Conservation (phyloP, 441 rosid species). For the Adansonia madagascariensis region DNA sequence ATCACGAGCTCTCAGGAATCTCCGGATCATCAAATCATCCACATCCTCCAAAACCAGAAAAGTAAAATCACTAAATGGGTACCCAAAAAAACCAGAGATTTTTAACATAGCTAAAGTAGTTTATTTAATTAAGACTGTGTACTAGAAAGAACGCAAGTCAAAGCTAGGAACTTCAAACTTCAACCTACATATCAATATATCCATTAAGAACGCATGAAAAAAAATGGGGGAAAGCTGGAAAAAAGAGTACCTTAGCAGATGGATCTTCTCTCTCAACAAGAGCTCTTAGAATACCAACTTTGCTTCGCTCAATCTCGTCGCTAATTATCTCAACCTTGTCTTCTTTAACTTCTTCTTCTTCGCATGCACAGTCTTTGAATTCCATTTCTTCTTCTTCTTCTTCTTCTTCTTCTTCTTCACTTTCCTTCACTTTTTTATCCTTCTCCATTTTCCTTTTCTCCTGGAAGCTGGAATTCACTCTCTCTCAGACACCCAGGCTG, state of each 20-base stretch:
- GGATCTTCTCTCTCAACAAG: slow-evolving; percentile 72
- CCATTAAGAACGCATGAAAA: not conserved
- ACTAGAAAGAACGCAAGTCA: not conserved
- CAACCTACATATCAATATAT: not conserved
- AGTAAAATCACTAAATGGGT: not conserved
- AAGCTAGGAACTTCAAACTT: not conserved
- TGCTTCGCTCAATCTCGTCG: slow-evolving; percentile 68
- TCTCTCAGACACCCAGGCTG: not conserved
- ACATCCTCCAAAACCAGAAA: slow-evolving; percentile 48
- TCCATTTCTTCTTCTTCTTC: slow-evolving; percentile 28
- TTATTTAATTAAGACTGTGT: not conserved
- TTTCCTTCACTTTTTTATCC: slow-evolving; percentile 14
- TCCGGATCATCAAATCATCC: slow-evolving; percentile 76
- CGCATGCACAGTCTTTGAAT: slow-evolving; percentile 19
- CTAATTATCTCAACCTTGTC: slow-evolving; percentile 34
- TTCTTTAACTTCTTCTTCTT: slow-evolving; percentile 23
- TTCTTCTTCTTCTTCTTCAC: slow-evolving; percentile 22
- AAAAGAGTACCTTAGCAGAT: slow-evolving; percentile 58
- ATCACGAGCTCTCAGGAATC: slow-evolving; percentile 90
- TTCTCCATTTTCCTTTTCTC: slow-evolving; percentile 27
- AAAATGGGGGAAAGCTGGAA: not conserved
- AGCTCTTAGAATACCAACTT: slow-evolving; percentile 79
- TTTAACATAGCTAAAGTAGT: not conserved
- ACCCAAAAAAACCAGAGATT: not conserved
- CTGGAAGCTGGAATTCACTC: not conserved